These are phyloP conservation scores for Micractinium conductrix DNA, from an alignment of 139 green algal genomes.

Conservation along the genomic window DNA sequence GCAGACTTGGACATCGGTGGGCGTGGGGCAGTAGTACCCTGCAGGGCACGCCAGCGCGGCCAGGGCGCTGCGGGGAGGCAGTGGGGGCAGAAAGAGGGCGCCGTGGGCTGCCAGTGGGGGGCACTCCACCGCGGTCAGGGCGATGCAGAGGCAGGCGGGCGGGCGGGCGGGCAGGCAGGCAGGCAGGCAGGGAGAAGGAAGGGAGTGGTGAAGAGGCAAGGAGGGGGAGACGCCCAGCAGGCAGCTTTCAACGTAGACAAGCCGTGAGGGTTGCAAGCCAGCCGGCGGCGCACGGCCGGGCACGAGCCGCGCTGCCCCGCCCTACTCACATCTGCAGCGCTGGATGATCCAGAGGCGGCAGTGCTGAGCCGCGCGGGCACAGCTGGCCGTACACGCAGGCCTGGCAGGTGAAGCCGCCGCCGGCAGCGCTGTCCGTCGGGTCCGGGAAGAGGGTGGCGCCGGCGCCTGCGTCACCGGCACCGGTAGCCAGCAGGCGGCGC, in stretches of 20 bases:
- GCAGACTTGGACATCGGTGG: conserved; percentile 30
- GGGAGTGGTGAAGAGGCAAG: too few species aligned
- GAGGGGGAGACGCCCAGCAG: too few species aligned
- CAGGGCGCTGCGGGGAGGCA: conserved; percentile 27
- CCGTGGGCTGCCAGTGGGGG: too few species aligned
- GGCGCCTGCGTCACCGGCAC: background rate
- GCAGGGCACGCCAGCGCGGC: conserved; percentile 41
- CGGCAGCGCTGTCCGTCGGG: background rate
- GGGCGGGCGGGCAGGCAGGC: too few species aligned
- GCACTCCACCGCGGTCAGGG: too few species aligned
- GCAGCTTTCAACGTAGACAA: too few species aligned
- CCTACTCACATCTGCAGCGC: conserved; percentile 18
- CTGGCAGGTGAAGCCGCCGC: conserved; percentile 34
- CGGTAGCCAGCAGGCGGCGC: background rate
- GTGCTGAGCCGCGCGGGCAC: conserved; percentile 41
- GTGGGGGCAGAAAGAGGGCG: background rate
- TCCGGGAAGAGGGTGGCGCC: background rate
- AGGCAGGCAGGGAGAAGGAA: background rate
- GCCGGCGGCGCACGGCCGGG: too few species aligned
- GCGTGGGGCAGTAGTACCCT: conserved; percentile 52
- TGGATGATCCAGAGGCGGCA: conserved; percentile 22
- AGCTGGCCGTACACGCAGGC: conserved; percentile 54
- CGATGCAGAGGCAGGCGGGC: too few species aligned
- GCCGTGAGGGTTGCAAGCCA: too few species aligned
- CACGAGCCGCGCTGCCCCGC: background rate